phyloP scores from a whole-genome alignment of 1,284 basidiomycete genomes.

The Trametes hirsuta region DNA sequence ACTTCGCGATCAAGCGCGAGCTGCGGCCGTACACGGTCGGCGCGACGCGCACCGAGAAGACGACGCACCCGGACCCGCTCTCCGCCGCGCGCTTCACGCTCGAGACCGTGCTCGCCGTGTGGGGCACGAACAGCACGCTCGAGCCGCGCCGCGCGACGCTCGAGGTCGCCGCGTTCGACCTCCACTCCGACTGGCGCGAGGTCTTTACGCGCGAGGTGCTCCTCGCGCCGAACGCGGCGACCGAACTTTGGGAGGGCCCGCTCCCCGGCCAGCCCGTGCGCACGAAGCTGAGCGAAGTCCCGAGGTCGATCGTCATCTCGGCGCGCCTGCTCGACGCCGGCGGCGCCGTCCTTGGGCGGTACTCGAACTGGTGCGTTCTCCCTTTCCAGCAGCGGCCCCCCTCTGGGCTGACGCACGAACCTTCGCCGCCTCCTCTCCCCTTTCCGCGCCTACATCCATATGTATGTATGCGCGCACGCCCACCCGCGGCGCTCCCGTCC shows the following conservation, averaged over 20 bases:
- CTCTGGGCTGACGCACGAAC: not conserved
- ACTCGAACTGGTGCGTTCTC: constrained; percentile 70
- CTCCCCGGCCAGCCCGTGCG: constrained; percentile 73
- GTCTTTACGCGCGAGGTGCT: constrained; percentile 53
- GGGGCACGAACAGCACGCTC: constrained; percentile 83
- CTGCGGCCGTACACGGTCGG: constrained; percentile 73
- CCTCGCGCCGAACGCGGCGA: constrained; percentile 77
- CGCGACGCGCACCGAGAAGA: constrained; percentile 76
- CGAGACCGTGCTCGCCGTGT: constrained; percentile 71
- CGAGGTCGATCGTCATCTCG: constrained; percentile 74
- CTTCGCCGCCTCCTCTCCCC: not conserved
- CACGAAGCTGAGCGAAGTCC: constrained; percentile 65
- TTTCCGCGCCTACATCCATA: not conserved
- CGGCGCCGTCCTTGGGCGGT: constrained; percentile 70
- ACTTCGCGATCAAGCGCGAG: constrained; percentile 57
- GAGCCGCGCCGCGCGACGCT: constrained; percentile 58
- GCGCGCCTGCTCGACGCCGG: constrained; percentile 67
- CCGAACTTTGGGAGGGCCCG: constrained; percentile 73
- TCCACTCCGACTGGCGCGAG: constrained; percentile 59
- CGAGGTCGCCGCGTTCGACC: constrained; percentile 73
- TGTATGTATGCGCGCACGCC: no score
- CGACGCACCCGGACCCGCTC: constrained; percentile 56
- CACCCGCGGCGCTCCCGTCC: no score
- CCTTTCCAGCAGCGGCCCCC: not conserved
- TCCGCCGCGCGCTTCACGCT: constrained; percentile 71